Percentiles rank a stretch among this genome's conserved stretches.
Conservation (phyloP, 78 protist genomes). For the Chrysochromulina tobinii region DNA sequence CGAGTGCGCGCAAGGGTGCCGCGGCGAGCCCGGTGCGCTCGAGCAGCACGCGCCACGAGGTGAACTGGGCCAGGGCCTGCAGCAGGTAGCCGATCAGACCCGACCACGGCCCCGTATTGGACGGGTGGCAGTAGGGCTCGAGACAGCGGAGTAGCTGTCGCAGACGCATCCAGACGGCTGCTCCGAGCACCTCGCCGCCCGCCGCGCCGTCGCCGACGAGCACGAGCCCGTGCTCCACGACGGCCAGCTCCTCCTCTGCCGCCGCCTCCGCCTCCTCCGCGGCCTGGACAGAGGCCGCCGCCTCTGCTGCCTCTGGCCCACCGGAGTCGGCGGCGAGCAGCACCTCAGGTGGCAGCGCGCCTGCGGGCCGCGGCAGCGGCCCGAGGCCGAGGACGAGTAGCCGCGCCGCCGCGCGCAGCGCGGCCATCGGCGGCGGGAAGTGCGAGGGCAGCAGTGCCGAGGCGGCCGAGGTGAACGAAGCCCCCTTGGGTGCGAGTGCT, state of each 20-base stretch:
- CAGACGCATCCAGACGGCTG: neutral
- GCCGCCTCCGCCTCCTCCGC: neutral
- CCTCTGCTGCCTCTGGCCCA: neutral
- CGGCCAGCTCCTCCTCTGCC: neutral
- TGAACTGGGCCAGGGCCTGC: neutral
- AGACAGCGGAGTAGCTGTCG: neutral
- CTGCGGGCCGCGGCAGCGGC: neutral
- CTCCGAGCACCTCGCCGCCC: neutral
- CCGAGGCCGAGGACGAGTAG: neutral
- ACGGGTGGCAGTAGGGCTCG: conserved; percentile 26
- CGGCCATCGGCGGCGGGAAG: neutral
- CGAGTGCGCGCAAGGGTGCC: neutral
- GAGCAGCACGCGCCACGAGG: neutral
- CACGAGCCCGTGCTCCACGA: neutral
- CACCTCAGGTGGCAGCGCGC: neutral
- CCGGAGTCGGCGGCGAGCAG: neutral
- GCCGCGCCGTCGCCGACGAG: too few species aligned
- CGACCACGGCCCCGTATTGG: neutral
- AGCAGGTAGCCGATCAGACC: neutral
- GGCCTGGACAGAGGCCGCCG: neutral
- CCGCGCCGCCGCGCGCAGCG: conserved; percentile 15
- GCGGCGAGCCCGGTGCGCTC: neutral
- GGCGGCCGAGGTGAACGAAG: neutral
- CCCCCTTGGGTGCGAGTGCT: too few species aligned
- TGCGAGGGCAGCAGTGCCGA: too few species aligned